Percentiles rank a stretch among this genome's conserved stretches.
Evolutionary conservation across 176 grass and related monocot genomes (phyloP).

Genomic region (Urochloa ruziziensis): DNA sequence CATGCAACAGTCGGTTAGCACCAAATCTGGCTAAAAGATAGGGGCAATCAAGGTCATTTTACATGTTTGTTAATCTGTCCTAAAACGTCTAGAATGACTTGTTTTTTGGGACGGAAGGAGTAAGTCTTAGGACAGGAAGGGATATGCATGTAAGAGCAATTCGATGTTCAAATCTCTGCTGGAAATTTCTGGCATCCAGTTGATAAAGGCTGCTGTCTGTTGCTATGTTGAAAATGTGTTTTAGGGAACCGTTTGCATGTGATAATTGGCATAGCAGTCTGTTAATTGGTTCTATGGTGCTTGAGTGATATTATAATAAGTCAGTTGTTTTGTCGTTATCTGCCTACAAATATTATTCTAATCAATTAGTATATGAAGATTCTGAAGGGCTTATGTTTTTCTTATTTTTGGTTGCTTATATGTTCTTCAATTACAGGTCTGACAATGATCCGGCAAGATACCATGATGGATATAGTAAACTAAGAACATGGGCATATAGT

Average conservation of each 20-base stretch:
- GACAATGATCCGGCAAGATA: slow-evolving; percentile 70
- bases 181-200: no score
- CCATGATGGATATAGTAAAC: slow-evolving; percentile 70
- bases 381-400: background rate
- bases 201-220: background rate
- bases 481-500: slow-evolving; percentile 92
- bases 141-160: no score
- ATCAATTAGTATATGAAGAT: background rate
- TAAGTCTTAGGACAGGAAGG: no score
- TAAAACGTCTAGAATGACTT: no score
- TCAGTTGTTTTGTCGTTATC: background rate
- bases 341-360: background rate
- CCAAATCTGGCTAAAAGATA: no score
- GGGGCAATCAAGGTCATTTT: no score
- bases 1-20: no score
- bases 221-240: background rate
- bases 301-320: slow-evolving; percentile 12
- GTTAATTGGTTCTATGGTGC: background rate
- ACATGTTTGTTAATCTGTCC: no score
- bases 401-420: slow-evolving; percentile 11
- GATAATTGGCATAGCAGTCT: background rate
- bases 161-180: no score
- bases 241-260: background rate
- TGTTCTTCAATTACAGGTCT: slow-evolving; percentile 45
- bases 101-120: no score